Percentiles rank a stretch among this genome's conserved stretches.
Conservation (phyloP, 306 rosid species). For the Acmispon strigosus region DNA sequence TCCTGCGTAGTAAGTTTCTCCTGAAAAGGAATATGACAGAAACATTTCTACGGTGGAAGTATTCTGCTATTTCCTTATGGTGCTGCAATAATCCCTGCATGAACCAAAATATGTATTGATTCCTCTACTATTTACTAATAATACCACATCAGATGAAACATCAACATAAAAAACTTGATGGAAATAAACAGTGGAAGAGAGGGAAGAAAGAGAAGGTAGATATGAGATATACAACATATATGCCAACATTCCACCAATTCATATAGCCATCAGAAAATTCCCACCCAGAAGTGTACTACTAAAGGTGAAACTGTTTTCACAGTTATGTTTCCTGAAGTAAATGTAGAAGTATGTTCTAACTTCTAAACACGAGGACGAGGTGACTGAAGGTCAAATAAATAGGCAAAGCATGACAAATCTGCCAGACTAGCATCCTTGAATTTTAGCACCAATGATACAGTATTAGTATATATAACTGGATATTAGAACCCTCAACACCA, state of each 20-base stretch:
- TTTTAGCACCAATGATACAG: neutral
- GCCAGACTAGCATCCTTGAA: neutral
- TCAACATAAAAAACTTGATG: neutral
- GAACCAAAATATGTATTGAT: slow-evolving; percentile 14
- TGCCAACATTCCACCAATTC: neutral
- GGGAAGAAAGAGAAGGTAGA: neutral
- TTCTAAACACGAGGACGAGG: too few species aligned
- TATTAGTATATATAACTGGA: too few species aligned
- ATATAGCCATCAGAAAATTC: neutral
- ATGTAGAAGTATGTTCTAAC: neutral
- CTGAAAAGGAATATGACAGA: slow-evolving; percentile 82
- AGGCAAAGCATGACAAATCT: neutral
- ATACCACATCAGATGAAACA: neutral
- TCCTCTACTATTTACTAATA: slow-evolving; percentile 1
- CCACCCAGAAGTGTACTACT: neutral
- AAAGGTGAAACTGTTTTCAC: neutral
- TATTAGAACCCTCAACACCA: neutral
- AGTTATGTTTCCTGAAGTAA: neutral
- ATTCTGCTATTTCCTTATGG: slow-evolving; percentile 64
- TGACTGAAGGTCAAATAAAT: slow-evolving; percentile 4
- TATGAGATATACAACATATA: neutral
- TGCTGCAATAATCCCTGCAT: slow-evolving; percentile 82
- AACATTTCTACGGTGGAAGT: slow-evolving; percentile 67
- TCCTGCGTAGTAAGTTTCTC: slow-evolving; percentile 66
- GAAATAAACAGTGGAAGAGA: neutral